A percentile compares a stretch with the other conserved stretches of the same genome.
phyloP scores from a whole-genome alignment of 1,284 basidiomycete species.

The Coniferiporia sulphurascens region DNA sequence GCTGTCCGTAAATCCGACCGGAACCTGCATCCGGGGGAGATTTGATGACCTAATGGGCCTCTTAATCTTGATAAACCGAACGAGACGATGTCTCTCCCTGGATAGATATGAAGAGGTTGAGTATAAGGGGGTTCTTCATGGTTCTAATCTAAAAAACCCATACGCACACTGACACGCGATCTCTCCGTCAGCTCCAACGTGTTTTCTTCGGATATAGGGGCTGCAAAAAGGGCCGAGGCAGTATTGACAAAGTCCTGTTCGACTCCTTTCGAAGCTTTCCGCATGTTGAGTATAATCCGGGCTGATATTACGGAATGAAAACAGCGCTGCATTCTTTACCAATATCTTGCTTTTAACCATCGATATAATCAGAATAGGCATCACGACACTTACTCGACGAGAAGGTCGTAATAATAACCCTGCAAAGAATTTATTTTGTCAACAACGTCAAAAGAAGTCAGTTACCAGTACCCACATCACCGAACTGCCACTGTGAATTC shows the following conservation, averaged over 20 bases:
- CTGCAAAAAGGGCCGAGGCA: not conserved
- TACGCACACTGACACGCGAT: no score
- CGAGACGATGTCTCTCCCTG: no score
- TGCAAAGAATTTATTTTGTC: not conserved
- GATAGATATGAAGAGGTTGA: no score
- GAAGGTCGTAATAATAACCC: not conserved
- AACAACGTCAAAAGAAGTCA: not conserved
- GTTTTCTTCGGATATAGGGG: not conserved
- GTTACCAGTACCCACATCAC: not conserved
- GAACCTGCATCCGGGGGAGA: no score
- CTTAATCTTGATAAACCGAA: no score
- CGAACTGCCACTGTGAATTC: not conserved
- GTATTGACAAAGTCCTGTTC: not conserved
- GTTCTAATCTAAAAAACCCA: no score
- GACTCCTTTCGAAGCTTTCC: not conserved
- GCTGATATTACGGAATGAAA: not conserved
- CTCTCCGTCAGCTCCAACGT: no score
- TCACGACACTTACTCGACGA: not conserved
- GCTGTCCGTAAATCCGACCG: no score
- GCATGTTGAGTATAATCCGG: not conserved
- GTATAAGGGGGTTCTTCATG: no score
- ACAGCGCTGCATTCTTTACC: not conserved
- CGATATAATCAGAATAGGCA: not conserved
- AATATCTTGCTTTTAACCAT: not conserved
- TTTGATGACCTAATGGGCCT: no score